A percentile compares a stretch with the other conserved stretches of the same genome.
Conservation (phyloP, 1,139 yeast species). For the Sugiyamaella sp. region DNA sequence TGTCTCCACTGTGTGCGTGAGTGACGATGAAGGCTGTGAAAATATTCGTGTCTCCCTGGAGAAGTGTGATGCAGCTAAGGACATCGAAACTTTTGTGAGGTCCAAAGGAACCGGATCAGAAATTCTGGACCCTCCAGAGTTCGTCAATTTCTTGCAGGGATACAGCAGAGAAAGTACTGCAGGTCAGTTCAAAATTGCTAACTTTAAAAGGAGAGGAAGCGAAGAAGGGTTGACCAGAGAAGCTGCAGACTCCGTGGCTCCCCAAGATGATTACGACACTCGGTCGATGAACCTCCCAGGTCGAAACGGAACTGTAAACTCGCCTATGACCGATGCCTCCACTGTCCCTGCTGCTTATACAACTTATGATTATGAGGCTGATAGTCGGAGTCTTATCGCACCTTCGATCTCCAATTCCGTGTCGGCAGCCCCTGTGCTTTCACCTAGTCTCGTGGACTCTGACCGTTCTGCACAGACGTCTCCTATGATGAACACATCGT, state of each 20-base stretch:
- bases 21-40: conserved; percentile 77
- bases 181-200: conserved; percentile 38
- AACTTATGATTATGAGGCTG: not conserved
- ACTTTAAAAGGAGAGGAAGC: conserved; percentile 35
- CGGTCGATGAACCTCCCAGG: not conserved
- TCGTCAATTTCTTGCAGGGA: conserved; percentile 53
- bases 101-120: conserved; percentile 68
- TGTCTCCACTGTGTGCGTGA: conserved; percentile 75
- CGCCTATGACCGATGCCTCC: not conserved
- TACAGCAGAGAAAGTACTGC: conserved; percentile 39
- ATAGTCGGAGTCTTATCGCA: not conserved
- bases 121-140: conserved; percentile 59
- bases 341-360: not conserved
- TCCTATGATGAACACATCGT: conserved; percentile 33
- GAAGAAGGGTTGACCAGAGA: conserved; percentile 16
- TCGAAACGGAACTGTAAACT: not conserved
- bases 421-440: conserved; percentile 14
- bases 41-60: conserved; percentile 69
- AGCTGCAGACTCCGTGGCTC: not conserved
- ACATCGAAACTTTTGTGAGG: conserved; percentile 58
- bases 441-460: conserved; percentile 19
- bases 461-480: conserved; percentile 36
- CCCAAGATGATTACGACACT: conserved; percentile 17
- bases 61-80: conserved; percentile 63
- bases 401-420: not conserved